Evolutionary conservation across 2,329 filamentous ascomycete species (phyloP).

Genomic region (Fusarium guadeloupense): DNA sequence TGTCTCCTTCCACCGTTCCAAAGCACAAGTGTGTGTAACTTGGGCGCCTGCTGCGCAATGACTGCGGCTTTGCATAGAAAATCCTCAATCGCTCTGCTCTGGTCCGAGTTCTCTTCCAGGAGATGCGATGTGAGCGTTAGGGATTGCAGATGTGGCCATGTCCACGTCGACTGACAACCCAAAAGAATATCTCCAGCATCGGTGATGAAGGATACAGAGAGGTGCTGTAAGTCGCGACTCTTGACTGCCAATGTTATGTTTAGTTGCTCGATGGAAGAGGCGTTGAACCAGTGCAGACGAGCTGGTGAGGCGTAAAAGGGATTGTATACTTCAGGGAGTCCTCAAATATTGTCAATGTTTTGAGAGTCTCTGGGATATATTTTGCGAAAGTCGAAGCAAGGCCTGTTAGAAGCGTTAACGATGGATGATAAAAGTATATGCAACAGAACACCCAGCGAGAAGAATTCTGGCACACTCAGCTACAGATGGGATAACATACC

Average conservation of each 20-base stretch:
- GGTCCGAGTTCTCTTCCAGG: conserved; percentile 23
- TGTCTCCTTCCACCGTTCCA: conserved; percentile 46
- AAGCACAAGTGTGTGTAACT: conserved; percentile 46
- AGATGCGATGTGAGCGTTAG: conserved; percentile 48
- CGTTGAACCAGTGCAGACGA: conserved; percentile 1
- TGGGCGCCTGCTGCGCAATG: conserved; percentile 44
- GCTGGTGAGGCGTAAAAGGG: neutral
- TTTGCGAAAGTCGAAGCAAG: neutral
- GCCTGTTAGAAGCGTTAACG: conserved; percentile 16
- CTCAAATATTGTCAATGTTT: conserved; percentile 42
- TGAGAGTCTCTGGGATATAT: conserved; percentile 39
- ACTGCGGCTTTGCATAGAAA: conserved; percentile 40
- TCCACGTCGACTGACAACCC: conserved; percentile 37
- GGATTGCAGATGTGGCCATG: conserved; percentile 44
- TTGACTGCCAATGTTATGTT: conserved; percentile 37
- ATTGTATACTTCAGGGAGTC: conserved; percentile 38
- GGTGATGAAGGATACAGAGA: conserved; percentile 45
- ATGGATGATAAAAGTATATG: too few relatives aligned
- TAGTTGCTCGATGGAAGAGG: conserved; percentile 16
- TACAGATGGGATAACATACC: too few relatives aligned
- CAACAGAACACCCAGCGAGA: too few relatives aligned
- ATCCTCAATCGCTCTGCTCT: conserved; percentile 24
- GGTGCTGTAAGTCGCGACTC: conserved; percentile 42
- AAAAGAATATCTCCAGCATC: conserved; percentile 44
- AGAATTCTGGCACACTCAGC: too few relatives aligned